Evolutionary conservation across 2,329 filamentous ascomycete genomes (phyloP).

Genomic region (Coleophoma cylindrospora): DNA sequence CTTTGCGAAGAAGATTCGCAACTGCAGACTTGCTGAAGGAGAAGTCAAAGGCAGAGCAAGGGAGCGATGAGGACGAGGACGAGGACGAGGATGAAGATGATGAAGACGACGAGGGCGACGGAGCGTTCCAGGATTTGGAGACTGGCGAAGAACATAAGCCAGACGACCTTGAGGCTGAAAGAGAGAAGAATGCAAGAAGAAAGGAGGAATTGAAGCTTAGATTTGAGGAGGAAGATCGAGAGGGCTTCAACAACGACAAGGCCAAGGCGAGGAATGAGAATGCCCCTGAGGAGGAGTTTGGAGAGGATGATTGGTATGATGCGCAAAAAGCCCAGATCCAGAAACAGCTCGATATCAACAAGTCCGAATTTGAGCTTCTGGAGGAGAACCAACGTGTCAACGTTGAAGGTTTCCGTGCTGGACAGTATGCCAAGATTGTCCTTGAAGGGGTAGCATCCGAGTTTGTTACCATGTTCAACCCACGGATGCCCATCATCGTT

Average conservation of each 20-base stretch:
- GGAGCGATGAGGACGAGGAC: constrained; percentile 39
- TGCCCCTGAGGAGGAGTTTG: constrained; percentile 72
- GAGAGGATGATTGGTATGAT: constrained; percentile 98
- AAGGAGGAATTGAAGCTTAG: constrained; percentile 93
- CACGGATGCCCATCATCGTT: constrained; percentile 77
- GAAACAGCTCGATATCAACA: constrained; percentile 96
- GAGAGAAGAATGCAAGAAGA: constrained; percentile 80
- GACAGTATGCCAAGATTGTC: constrained; percentile 88
- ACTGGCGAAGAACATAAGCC: constrained; percentile 58
- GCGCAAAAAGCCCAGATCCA: constrained; percentile 90
- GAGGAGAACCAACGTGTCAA: constrained; percentile 78
- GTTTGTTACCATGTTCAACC: constrained; percentile 78
- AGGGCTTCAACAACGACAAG: constrained; percentile 90
- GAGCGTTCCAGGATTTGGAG: constrained; percentile 82
- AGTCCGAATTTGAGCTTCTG: constrained; percentile 81
- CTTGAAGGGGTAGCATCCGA: constrained; percentile 87
- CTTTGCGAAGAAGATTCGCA: constrained; percentile 70
- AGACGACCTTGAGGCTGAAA: constrained; percentile 71
- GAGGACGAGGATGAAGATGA: constrained; percentile 41
- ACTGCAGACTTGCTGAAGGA: constrained; percentile 58
- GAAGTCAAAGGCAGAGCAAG: constrained; percentile 38
- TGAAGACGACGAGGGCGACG: constrained; percentile 67
- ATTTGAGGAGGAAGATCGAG: constrained; percentile 97
- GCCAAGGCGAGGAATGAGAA: constrained; percentile 68
- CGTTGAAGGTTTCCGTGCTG: constrained; percentile 87